Conservation (phyloP, 2,329 filamentous ascomycete species). For the Meredithiella fracta region DNA sequence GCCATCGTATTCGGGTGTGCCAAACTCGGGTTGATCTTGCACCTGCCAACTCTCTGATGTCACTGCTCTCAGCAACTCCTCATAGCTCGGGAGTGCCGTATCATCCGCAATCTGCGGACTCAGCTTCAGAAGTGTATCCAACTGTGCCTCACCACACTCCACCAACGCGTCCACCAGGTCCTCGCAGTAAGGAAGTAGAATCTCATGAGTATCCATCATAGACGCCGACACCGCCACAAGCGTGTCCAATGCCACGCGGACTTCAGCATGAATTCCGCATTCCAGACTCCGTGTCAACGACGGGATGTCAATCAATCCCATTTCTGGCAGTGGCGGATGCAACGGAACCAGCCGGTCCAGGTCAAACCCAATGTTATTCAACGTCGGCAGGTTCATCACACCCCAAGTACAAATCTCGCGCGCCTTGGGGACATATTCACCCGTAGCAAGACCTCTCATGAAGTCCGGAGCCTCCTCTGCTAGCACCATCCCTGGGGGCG, state of each 20-base stretch:
- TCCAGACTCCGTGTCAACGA: slow-evolving; percentile 80
- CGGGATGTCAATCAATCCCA: slow-evolving; percentile 79
- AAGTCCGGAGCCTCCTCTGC: slow-evolving; percentile 11
- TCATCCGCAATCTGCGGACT: slow-evolving; percentile 75
- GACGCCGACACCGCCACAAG: slow-evolving; percentile 51
- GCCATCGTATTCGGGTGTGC: slow-evolving; percentile 61
- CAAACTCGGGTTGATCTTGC: slow-evolving; percentile 57
- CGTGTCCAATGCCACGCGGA: slow-evolving; percentile 77
- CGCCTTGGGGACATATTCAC: slow-evolving; percentile 39
- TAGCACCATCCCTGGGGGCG: slow-evolving; percentile 19
- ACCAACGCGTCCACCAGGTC: slow-evolving; percentile 77
- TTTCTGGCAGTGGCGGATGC: slow-evolving; percentile 55
- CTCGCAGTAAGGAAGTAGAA: slow-evolving; percentile 58
- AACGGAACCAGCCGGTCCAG: slow-evolving; percentile 56
- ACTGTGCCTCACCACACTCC: slow-evolving; percentile 79
- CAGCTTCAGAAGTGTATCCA: slow-evolving; percentile 70
- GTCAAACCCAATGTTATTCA: slow-evolving; percentile 48
- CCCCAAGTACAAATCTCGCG: slow-evolving; percentile 46
- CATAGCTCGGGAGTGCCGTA: slow-evolving; percentile 68
- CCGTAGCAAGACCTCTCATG: slow-evolving; percentile 16
- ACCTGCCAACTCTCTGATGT: slow-evolving; percentile 56
- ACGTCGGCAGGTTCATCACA: slow-evolving; percentile 51
- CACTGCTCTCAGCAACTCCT: slow-evolving; percentile 70
- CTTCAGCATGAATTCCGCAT: slow-evolving; percentile 75
- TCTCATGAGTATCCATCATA: slow-evolving; percentile 45